Conservation (phyloP, 108 stramenopile genomes). For the Aurantiochytrium sp. region DNA sequence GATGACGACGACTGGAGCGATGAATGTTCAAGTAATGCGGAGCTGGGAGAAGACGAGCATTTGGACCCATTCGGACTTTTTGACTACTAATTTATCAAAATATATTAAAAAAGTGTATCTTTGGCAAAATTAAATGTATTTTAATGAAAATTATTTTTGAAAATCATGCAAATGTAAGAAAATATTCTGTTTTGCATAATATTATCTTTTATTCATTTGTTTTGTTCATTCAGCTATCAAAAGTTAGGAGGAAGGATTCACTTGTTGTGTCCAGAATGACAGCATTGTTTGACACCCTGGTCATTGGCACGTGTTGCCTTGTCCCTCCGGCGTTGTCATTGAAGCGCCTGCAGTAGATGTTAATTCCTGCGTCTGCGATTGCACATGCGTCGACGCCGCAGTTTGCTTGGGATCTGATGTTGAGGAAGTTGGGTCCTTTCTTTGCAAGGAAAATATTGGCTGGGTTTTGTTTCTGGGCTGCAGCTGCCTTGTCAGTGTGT, state of each 20-base stretch:
- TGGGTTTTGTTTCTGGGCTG: neutral
- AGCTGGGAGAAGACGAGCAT: too few relatives aligned
- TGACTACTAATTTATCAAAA: too few relatives aligned
- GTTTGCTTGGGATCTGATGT: neutral
- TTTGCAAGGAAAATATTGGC: neutral
- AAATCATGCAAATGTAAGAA: too few relatives aligned
- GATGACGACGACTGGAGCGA: too few relatives aligned
- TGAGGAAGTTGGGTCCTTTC: neutral
- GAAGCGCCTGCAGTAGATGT: neutral
- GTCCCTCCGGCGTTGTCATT: neutral
- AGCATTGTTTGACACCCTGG: neutral
- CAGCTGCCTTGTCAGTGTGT: neutral
- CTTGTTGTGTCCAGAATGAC: neutral
- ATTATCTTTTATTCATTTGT: neutral
- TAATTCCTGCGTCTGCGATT: neutral
- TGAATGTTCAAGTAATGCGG: too few relatives aligned
- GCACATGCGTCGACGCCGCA: neutral
- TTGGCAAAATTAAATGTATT: too few relatives aligned
- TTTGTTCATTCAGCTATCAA: neutral
- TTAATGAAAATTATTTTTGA: too few relatives aligned
- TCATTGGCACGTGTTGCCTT: neutral
- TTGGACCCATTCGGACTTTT: too few relatives aligned
- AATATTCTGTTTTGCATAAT: too few relatives aligned
- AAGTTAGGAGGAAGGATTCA: neutral
- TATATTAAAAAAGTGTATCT: too few relatives aligned